Conservation (phyloP, 2,329 filamentous ascomycete species). For the Coniochaeta prunicola region DNA sequence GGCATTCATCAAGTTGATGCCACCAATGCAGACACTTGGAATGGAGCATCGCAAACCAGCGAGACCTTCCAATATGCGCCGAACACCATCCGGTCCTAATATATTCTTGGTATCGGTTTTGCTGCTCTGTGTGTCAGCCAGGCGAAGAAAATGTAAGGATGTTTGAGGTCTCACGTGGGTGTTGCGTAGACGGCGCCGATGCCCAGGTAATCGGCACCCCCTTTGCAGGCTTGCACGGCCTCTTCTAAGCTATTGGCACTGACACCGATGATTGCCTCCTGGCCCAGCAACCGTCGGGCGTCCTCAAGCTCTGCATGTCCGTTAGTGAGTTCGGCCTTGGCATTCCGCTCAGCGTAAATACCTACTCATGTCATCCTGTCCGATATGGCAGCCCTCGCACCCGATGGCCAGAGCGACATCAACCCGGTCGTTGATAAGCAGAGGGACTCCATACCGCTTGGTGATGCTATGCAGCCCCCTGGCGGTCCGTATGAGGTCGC, state of each 20-base stretch:
- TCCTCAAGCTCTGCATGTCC: constrained; percentile 42
- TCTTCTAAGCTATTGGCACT: constrained; percentile 72
- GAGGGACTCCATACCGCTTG: constrained; percentile 58
- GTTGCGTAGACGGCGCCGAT: constrained; percentile 88
- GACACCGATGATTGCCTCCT: constrained; percentile 77
- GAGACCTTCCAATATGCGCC: constrained; percentile 58
- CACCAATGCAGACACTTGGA: constrained; percentile 78
- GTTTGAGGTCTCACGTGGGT: constrained; percentile 43
- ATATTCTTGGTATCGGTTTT: constrained; percentile 84
- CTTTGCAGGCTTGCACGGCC: constrained; percentile 61
- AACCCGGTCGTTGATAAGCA: constrained; percentile 88
- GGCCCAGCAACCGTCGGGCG: constrained; percentile 67
- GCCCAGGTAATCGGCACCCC: constrained; percentile 84
- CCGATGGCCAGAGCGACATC: constrained; percentile 81
- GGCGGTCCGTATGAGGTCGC: constrained; percentile 62
- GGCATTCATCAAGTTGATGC: constrained; percentile 71
- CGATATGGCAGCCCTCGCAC: constrained; percentile 89
- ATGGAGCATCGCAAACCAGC: constrained; percentile 36
- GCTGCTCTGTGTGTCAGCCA: constrained; percentile 29
- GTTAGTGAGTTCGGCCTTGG: neutral
- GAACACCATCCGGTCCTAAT: constrained; percentile 66
- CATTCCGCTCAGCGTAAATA: constrained; percentile 3
- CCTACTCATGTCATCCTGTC: constrained; percentile 85
- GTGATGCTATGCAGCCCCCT: constrained; percentile 66
- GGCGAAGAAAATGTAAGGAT: neutral